Evolutionary conservation across 352 stramenopile genomes (phyloP), one percentile per base, ranked within the genome.

Genomic region (Pythium folliculosum): DNA sequence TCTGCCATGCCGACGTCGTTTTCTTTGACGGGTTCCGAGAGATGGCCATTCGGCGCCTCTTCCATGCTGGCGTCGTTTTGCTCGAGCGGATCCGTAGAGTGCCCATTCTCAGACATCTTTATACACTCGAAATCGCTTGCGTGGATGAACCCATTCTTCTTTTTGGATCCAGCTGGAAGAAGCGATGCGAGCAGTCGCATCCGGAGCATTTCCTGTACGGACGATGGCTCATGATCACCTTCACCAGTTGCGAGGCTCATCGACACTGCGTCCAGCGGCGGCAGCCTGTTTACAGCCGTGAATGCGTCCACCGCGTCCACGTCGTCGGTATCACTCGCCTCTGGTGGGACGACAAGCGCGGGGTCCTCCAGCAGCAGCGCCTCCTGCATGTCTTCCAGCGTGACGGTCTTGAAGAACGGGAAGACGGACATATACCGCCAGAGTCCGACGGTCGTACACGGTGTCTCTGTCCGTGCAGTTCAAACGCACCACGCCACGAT

Each of bases 341-440:
- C 60, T 1, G 30, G 16, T 13, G 45, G 40, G 1, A 48, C 22
- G 12, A 38, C 38, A 0, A 44, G 45, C 6, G 53, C 21, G 13
- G 65, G 30, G 81, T 83, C 82, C 76, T 93, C 84, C 5, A 93
- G 67, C 44, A 80, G 66, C 51, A 93, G 67, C 2, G 72, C 70
- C 40, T 78, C 64, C 14, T 88, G 78, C 63, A 91, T 87, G 38
- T 90, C 82, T 60, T 83, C 77, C 5, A 76, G 71, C 51, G 74
- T 79, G 23, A 91, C 77, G 23, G 71, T 78, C 48, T 84, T 83
- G 40, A 90, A 92, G 59, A 82, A 89, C 49, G 81, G 77, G 60
- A 82, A 89, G 9, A 79, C 76, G 22, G 75, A 74, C 32, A 86
- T 40, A 60, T 88, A 92, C 44, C 80, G 84, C 85, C 85, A 94